A percentile compares a stretch with the other conserved stretches of the same genome.
phyloP scores from a whole-genome alignment of 257 asterid species.

The Linderniella brevidens region DNA sequence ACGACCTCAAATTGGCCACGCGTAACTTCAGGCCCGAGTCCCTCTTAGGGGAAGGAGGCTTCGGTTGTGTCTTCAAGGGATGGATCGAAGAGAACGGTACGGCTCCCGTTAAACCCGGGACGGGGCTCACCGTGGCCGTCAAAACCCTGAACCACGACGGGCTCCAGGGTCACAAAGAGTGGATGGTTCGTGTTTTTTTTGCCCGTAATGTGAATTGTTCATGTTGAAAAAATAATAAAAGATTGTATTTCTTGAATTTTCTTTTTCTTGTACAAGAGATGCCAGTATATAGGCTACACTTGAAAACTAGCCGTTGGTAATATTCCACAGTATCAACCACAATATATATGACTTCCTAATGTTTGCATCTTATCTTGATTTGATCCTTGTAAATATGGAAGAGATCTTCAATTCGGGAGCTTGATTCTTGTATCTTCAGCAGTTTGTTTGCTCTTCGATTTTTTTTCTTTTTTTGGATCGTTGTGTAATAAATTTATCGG shows the following conservation, averaged over 20 bases:
- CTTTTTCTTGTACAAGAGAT: no score
- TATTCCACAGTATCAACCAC: no score
- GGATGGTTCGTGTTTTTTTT: slow-evolving; percentile 70
- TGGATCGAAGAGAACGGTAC: slow-evolving; percentile 99
- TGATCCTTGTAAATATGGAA: no score
- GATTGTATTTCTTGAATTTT: no score
- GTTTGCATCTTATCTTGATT: no score
- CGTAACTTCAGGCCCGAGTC: slow-evolving; percentile 94
- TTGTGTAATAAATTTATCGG: slow-evolving; percentile 10
- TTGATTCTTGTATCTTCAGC: no score
- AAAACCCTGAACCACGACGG: slow-evolving; percentile 94
- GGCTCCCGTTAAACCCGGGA: slow-evolving; percentile 96
- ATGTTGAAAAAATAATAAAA: no score
- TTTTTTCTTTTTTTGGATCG: slow-evolving; percentile 9
- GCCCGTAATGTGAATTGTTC: slow-evolving; percentile 5
- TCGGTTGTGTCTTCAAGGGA: slow-evolving; percentile 95
- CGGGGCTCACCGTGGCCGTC: slow-evolving; percentile 96
- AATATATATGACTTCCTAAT: no score
- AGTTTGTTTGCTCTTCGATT: slow-evolving; percentile 1
- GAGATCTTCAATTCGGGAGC: no score
- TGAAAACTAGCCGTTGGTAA: no score
- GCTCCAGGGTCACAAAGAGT: slow-evolving; percentile 98
- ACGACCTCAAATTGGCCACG: slow-evolving; percentile 80
- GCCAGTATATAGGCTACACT: no score
- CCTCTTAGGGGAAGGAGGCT: slow-evolving; percentile 98